Base-by-base conservation (phyloP, 2,329 filamentous ascomycete species). In the Pyrenophora seminiperda region DNA sequence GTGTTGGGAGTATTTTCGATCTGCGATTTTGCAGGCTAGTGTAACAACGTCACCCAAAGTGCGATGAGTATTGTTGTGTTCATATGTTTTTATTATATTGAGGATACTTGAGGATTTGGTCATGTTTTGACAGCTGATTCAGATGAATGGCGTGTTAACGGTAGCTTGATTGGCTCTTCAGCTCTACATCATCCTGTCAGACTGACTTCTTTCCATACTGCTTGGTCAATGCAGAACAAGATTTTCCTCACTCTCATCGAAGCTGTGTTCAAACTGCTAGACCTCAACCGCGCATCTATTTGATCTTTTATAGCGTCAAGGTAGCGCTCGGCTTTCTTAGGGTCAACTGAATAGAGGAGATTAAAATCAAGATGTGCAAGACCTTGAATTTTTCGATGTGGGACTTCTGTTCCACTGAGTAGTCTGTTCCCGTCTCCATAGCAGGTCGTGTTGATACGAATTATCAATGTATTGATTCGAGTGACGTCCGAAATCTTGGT, bases 331-430 rank as follows among this genome's bases (percentile, higher is more conserved):
- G 43, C 31, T 17, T 24, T 40, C 13, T 33, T 4, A 9, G 14
- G 5, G 10, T 50, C 42, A 27, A 41, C 14, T 10, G 50, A 39
- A 33, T 54, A 56, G 11, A 61, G 47, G 3, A n/a, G 37, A 18
- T 54, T 32, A 17, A 58, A 58, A 5, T 46, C 33, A 10, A 58
- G 47, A 33, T 58, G 53, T 9, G 34, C 41, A 0, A 58, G 38
- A 13, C 48, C 55, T 5, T 49, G n/a, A 3, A 58, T 45, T n/a
- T 19, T 38, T n/a, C 58, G 53, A 5, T 52, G 13, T 11, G 58
- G 56, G 13, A 61, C 39, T 3, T 53, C 41, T 13, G 53, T 40
- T 31, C 50, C 24, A 22, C 43, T 37, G 11, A 59, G 14, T 2
- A 31, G 15, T 40, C 46, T 27, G 22, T 48, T 54, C 17, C 49